Percentiles rank a stretch among this genome's conserved stretches.
phyloP scores from a whole-genome alignment of 352 stramenopile genomes.

The Phytophthora kernoviae region DNA sequence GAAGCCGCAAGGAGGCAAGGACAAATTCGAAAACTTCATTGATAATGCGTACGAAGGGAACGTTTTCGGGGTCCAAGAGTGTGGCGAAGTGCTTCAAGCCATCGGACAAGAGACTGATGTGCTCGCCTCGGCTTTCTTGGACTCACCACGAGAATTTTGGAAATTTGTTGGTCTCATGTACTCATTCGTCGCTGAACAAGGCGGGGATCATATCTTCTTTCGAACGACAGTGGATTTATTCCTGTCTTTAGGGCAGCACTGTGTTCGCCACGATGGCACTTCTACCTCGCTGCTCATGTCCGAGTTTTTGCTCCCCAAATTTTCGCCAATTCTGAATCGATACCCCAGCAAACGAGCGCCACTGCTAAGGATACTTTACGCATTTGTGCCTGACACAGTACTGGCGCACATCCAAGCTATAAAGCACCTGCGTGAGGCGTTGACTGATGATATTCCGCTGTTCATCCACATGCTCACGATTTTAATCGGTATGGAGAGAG shows the following conservation, averaged over 20 bases:
- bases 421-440: constrained; percentile 70
- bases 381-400: constrained; percentile 56
- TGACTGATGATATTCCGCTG: constrained; percentile 63
- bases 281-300: constrained; percentile 53
- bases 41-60: constrained; percentile 49
- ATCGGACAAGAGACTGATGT: constrained; percentile 57
- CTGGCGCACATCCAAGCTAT: constrained; percentile 77
- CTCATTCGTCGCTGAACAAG: constrained; percentile 55
- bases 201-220: constrained; percentile 55
- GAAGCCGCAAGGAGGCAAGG: constrained; percentile 49
- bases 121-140: constrained; percentile 66
- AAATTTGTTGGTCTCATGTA: constrained; percentile 61
- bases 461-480: constrained; percentile 81
- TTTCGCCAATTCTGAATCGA: constrained; percentile 31
- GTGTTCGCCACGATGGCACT: constrained; percentile 48
- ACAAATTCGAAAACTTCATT: constrained; percentile 78
- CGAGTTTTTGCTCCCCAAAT: constrained; percentile 59
- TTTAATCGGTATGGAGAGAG: constrained; percentile 69
- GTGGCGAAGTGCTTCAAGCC: constrained; percentile 37
- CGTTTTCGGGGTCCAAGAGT: constrained; percentile 43
- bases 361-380: constrained; percentile 63
- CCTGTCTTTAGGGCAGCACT: constrained; percentile 45
- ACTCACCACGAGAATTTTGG: constrained; percentile 87
- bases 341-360: constrained; percentile 50
- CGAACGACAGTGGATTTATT: constrained; percentile 37